Evolutionary conservation across 1,284 basidiomycete species (phyloP), one percentile per base, ranked within the genome.

Genomic region (Pseudozyma tsukubaensis): DNA sequence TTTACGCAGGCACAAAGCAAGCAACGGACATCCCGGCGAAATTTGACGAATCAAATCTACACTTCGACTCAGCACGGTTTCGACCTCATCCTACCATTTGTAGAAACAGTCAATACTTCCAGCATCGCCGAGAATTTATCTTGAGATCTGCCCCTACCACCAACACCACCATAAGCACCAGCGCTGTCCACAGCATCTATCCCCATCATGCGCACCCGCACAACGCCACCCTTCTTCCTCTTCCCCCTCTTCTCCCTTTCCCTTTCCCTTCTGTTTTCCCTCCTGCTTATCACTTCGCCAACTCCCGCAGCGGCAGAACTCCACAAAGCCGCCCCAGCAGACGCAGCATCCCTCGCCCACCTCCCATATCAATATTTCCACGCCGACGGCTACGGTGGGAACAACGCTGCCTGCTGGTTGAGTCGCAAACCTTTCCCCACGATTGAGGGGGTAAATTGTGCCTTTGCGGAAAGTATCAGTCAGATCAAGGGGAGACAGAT

Each of bases 361-460:
- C 29, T 57, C 3, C 68, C 72, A 0, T 75, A 75, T 44, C 72
- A 75, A 37, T 75, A 71, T 50, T 75, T 63, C 50, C 67, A 57
- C 47, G 21, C 24, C 5, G 67, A 70, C 51, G 57, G 63, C 4
- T 51, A 61, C 8, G 63, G 67, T 1, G 63, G 63, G 1, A 16
- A 21, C 24, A 64, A 57, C 14, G 72, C 72, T 6, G 63, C 24
- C 1, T 75, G 72, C 50, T 75, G 72, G 72, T 67, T 75, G 9
- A 51, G 53, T 1, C 51, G 55, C 11, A 29, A 35, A 2, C 53
- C 67, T 4, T 71, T 75, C 44, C 67, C 67, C 2, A 1, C 29
- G 4, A 44, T 59, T 35, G 56, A 70, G 13, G 72, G 63, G 12
- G 49, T 75, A 21, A 29, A 50, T 1, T 75, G 72, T 34, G 11